phyloP scores from a whole-genome alignment of 23 red algal genomes.

The Gracilaria caudata region DNA sequence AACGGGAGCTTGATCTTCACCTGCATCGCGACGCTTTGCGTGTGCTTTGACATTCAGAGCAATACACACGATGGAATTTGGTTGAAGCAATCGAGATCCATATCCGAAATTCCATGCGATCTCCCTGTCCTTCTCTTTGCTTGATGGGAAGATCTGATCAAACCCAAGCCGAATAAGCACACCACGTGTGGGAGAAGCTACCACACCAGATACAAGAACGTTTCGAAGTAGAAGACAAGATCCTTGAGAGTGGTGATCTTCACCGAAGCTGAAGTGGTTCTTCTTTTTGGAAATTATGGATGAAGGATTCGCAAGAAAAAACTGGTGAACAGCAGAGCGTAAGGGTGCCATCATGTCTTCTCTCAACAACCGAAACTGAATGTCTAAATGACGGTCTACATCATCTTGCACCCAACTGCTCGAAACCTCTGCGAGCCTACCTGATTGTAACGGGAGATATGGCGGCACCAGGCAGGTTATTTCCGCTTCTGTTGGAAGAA shows the following conservation, averaged over 20 bases:
- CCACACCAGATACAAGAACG: not conserved
- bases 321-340: not conserved
- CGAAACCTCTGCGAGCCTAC: not conserved
- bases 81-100: not conserved
- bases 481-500: not conserved
- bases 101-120: not conserved
- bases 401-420: constrained; percentile 7
- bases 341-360: constrained; percentile 22
- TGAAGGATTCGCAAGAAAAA: not conserved
- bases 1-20: not conserved
- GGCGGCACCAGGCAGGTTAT: not conserved
- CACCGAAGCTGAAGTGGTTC: not conserved
- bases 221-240: not conserved
- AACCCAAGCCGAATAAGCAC: not conserved
- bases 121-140: not conserved
- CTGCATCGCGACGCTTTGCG: not conserved
- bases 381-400: constrained; percentile 17
- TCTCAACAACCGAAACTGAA: not conserved
- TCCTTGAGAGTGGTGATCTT: not conserved
- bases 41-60: not conserved
- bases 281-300: not conserved
- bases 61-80: constrained; percentile 7
- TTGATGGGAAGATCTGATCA: not conserved
- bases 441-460: constrained; percentile 18
- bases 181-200: not conserved